phyloP scores from a whole-genome alignment of 1,284 basidiomycete genomes.

The Pseudozyma tsukubaensis region DNA sequence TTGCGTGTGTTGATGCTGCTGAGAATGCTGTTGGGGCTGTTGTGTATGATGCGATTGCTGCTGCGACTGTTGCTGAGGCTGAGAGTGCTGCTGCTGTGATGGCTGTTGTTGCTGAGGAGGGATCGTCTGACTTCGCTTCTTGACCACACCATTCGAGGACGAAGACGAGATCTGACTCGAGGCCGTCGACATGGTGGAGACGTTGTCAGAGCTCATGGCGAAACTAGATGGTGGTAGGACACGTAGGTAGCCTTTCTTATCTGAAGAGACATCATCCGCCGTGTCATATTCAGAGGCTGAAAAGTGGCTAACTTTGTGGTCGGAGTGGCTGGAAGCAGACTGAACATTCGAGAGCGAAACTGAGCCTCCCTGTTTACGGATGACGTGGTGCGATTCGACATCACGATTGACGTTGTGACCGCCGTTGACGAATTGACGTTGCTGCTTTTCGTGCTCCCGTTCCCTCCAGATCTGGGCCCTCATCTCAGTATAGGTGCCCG shows the following conservation, averaged over 20 bases:
- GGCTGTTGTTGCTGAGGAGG: constrained; percentile 16
- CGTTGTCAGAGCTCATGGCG: constrained; percentile 32
- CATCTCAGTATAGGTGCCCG: constrained; percentile 53
- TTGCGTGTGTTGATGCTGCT: constrained; percentile 19
- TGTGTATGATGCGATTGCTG: constrained; percentile 27
- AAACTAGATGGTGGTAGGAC: constrained; percentile 29
- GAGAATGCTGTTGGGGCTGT: constrained; percentile 27
- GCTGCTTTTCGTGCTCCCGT: constrained; percentile 34
- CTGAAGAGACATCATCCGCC: constrained; percentile 9
- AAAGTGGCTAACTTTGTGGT: constrained; percentile 34
- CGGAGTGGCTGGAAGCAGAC: constrained; percentile 32
- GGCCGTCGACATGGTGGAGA: constrained; percentile 30
- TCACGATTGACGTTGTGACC: constrained; percentile 4
- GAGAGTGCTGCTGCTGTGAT: constrained; percentile 8
- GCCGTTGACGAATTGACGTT: constrained; percentile 1
- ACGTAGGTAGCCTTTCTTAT: constrained; percentile 28
- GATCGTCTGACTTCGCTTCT: constrained; percentile 33
- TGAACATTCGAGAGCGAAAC: constrained; percentile 4
- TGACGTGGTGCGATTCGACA: constrained; percentile 1
- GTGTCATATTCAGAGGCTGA: constrained; percentile 12
- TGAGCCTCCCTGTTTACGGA: constrained; percentile 7
- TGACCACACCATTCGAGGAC: constrained; percentile 24
- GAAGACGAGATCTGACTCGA: constrained; percentile 41
- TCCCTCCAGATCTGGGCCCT: constrained; percentile 51
- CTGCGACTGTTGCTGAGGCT: constrained; percentile 24